Conservation (phyloP, 495 filamentous ascomycete genomes). For the Margaritispora aquatica region DNA sequence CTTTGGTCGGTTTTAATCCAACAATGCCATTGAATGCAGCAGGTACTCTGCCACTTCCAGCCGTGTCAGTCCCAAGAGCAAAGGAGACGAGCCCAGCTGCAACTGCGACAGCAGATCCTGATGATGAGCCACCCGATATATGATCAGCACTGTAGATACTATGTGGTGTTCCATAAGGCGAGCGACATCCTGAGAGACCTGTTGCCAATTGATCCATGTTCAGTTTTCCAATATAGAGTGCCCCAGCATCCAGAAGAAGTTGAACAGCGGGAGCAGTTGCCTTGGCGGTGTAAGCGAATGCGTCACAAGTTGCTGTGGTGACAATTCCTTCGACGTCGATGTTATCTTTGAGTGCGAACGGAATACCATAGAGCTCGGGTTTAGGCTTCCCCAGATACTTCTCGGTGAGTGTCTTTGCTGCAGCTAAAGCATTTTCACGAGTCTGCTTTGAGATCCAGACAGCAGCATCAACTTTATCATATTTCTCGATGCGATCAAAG, state of each 20-base stretch:
- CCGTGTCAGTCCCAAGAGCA: conserved; percentile 59
- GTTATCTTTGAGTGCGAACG: conserved; percentile 59
- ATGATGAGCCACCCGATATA: conserved; percentile 60
- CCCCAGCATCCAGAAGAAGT: conserved; percentile 41
- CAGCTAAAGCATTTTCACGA: conserved; percentile 31
- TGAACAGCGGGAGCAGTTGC: conserved; percentile 31
- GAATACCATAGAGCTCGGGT: conserved; percentile 56
- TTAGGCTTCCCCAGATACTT: conserved; percentile 39
- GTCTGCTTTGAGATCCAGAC: conserved; percentile 48
- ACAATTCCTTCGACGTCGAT: conserved; percentile 51
- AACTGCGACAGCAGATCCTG: conserved; percentile 52
- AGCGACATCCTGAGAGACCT: conserved; percentile 53
- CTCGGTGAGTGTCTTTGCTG: conserved; percentile 35
- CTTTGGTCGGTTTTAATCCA: conserved; percentile 63
- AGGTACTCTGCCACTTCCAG: conserved; percentile 58
- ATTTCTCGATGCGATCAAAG: conserved; percentile 37
- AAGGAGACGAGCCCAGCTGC: conserved; percentile 53
- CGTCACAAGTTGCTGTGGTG: conserved; percentile 55
- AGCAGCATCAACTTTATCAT: conserved; percentile 40
- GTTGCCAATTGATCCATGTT: conserved; percentile 68
- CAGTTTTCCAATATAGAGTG: conserved; percentile 57
- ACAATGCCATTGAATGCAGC: conserved; percentile 59
- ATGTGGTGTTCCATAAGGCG: conserved; percentile 51
- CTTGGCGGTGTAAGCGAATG: conserved; percentile 43
- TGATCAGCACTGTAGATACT: conserved; percentile 47